These are phyloP conservation scores for Eurotiales sp. DNA, from an alignment of 2,329 filamentous ascomycete species.

Conservation along the genomic window DNA sequence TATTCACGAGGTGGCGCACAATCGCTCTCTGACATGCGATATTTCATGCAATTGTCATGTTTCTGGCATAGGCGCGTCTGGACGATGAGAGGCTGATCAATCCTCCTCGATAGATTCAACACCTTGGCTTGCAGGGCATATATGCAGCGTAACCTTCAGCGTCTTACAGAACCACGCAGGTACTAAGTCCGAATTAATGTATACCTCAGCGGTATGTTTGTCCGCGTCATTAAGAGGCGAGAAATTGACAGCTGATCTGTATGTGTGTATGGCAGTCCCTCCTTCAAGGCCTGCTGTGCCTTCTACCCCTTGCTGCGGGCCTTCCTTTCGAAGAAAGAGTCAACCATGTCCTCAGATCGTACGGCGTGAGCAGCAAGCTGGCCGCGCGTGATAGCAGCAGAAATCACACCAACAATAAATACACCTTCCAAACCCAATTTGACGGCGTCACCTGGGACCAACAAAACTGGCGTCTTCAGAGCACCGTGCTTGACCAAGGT, in stretches of 20 bases:
- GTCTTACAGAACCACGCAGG: no score
- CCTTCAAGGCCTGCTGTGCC: conserved; percentile 2
- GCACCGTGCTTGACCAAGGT: conserved; percentile 52
- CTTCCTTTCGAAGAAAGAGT: conserved; percentile 9
- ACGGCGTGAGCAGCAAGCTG: background rate
- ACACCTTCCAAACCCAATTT: conserved; percentile 40
- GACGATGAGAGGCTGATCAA: no score
- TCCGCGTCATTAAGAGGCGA: background rate
- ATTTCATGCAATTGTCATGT: no score
- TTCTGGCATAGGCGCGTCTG: no score
- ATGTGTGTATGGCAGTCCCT: background rate
- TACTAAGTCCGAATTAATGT: no score
- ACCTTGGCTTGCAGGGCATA: no score
- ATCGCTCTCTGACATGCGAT: no score
- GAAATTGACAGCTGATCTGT: background rate
- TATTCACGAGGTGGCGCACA: no score
- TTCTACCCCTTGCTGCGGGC: background rate
- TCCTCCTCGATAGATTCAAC: no score
- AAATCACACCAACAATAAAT: conserved; percentile 9
- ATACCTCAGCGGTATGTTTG: background rate
- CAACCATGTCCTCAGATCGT: conserved; percentile 1
- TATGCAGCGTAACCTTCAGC: no score
- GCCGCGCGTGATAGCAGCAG: no score
- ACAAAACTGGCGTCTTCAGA: conserved; percentile 54
- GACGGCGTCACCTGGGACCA: conserved; percentile 57